A percentile compares a stretch with the other conserved stretches of the same genome.
Conservation (phyloP, 139 green algal genomes). For the Micromonas commoda region DNA sequence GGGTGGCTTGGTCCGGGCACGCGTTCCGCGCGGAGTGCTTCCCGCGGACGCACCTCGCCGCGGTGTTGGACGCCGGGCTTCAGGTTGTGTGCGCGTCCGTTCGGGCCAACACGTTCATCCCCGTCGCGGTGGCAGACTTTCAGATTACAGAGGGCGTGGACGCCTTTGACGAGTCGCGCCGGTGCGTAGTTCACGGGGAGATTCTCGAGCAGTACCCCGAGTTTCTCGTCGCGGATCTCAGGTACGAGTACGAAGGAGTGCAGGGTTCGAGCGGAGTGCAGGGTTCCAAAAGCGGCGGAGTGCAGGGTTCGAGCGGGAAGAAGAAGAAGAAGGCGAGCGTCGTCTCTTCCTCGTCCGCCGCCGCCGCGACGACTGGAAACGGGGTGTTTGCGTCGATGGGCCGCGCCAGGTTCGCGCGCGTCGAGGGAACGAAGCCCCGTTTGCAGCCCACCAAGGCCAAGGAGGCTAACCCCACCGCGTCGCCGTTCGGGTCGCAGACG, state of each 20-base stretch:
- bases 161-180: background rate
- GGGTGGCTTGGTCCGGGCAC: background rate
- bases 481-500: background rate
- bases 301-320: too few relatives aligned
- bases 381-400: background rate
- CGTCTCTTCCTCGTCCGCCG: background rate
- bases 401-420: background rate
- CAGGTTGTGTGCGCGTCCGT: background rate
- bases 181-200: background rate
- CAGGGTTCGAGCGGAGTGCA: too few relatives aligned
- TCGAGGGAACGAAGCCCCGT: background rate
- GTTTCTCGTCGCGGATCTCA: background rate
- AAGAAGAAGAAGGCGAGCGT: background rate
- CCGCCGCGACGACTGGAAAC: background rate
- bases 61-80: background rate
- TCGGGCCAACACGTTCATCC: background rate
- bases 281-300: too few relatives aligned
- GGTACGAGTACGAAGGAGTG: background rate
- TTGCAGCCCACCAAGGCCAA: background rate
- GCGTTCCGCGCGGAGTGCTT: background rate
- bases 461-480: background rate
- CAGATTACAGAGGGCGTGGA: background rate
- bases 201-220: background rate
- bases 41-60: background rate
- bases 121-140: background rate